Conservation (phyloP, 305 asterid species). For the Fraxinus ornus region DNA sequence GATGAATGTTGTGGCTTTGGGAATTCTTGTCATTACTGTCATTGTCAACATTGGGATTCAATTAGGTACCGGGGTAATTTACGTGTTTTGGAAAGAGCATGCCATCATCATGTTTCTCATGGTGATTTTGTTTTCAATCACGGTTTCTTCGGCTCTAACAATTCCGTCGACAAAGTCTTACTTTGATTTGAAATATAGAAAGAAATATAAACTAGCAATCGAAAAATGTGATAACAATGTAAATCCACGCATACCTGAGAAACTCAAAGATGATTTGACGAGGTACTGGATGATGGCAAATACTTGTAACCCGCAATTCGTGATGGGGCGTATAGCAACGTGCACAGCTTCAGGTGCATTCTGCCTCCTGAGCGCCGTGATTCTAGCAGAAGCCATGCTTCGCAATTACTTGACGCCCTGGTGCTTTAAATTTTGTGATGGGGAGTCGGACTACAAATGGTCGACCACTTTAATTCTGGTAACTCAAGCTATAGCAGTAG, state of each 20-base stretch:
- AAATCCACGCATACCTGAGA: conserved; percentile 27
- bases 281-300: conserved; percentile 92
- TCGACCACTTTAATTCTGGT: conserved; percentile 55
- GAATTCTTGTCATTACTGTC: conserved; percentile 62
- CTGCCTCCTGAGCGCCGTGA: conserved; percentile 54
- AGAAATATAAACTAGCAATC: conserved; percentile 37
- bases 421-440: conserved; percentile 57
- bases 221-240: conserved; percentile 33
- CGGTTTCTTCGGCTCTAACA: conserved; percentile 61
- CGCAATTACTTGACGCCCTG: conserved; percentile 53
- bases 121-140: conserved; percentile 46
- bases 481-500: conserved; percentile 63
- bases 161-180: conserved; percentile 58
- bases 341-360: conserved; percentile 83
- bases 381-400: conserved; percentile 60
- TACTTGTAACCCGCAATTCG: conserved; percentile 79
- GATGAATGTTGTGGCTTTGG: conserved; percentile 72
- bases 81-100: conserved; percentile 59
- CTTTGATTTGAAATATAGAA: conserved; percentile 56
- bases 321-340: conserved; percentile 66
- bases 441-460: conserved; percentile 85
- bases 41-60: conserved; percentile 68
- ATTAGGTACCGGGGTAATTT: conserved; percentile 70
- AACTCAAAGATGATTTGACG: conserved; percentile 49
- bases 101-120: conserved; percentile 43